phyloP scores from a whole-genome alignment of 495 filamentous ascomycete species.

The Neohortaea acidophila region DNA sequence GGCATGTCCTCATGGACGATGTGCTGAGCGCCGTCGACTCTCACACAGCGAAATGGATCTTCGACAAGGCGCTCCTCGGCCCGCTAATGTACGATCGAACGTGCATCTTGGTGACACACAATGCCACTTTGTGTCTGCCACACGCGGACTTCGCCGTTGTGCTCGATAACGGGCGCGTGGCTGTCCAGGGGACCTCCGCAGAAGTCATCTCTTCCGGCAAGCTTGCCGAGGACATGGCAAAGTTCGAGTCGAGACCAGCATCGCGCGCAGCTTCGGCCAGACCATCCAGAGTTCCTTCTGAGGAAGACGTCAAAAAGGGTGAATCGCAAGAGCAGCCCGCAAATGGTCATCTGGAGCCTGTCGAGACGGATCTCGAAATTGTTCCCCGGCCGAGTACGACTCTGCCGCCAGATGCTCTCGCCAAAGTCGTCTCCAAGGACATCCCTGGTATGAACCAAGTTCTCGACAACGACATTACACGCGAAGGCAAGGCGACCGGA shows the following conservation, averaged over 20 bases:
- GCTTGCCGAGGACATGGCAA: slow-evolving; percentile 67
- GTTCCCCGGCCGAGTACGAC: no score
- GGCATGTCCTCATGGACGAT: slow-evolving; percentile 84
- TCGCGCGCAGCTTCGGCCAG: slow-evolving; percentile 13
- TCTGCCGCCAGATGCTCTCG: no score
- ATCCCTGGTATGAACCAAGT: slow-evolving; percentile 23
- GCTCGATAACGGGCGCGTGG: slow-evolving; percentile 72
- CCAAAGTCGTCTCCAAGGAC: slow-evolving; percentile 25
- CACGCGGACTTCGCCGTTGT: slow-evolving; percentile 64
- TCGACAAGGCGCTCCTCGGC: slow-evolving; percentile 78
- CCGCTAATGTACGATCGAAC: slow-evolving; percentile 78
- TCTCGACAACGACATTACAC: slow-evolving; percentile 33
- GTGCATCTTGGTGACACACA: slow-evolving; percentile 96
- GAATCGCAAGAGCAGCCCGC: no score
- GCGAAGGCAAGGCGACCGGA: slow-evolving; percentile 64
- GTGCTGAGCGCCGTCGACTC: slow-evolving; percentile 98
- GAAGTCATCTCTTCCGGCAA: slow-evolving; percentile 70
- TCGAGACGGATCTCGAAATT: no score
- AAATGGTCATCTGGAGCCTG: slow-evolving; percentile 22
- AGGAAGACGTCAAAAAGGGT: slow-evolving; percentile 1
- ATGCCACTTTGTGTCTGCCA: slow-evolving; percentile 69
- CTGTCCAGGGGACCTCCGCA: slow-evolving; percentile 56
- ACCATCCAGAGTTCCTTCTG: slow-evolving; percentile 53
- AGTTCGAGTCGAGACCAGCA: slow-evolving; percentile 42
- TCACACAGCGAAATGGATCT: slow-evolving; percentile 97